These are phyloP conservation scores for Diospyros lotus DNA, from an alignment of 148 eudicot genomes.

Conservation along the genomic window DNA sequence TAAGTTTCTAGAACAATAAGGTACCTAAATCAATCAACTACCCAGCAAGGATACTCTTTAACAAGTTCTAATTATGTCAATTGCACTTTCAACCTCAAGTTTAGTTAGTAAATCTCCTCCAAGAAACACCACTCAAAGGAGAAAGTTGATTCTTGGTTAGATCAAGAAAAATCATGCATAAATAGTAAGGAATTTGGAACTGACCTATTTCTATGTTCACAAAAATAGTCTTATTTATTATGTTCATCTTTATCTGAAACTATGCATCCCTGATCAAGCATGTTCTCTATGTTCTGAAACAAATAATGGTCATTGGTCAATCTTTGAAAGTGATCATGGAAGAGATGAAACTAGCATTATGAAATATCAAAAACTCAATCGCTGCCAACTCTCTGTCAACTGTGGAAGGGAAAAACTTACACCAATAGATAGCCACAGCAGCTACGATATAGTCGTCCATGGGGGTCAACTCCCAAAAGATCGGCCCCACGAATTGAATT, in stretches of 20 bases:
- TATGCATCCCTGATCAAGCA: background rate
- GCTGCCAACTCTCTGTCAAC: background rate
- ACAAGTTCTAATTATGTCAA: no score
- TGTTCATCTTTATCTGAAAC: no score
- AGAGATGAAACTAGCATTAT: background rate
- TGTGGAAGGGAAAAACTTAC: conserved; percentile 51
- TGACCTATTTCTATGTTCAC: no score
- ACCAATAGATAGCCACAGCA: conserved; percentile 88
- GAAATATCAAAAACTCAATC: background rate
- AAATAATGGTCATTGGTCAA: background rate
- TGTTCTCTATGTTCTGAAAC: background rate
- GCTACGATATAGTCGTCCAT: conserved; percentile 62
- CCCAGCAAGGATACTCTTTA: background rate
- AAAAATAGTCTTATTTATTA: no score
- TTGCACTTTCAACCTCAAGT: no score
- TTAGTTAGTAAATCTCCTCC: background rate
- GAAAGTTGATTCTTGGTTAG: background rate
- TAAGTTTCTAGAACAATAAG: no score
- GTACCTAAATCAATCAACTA: background rate
- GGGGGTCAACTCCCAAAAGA: conserved; percentile 71
- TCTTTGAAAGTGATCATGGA: no score
- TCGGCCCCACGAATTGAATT: conserved; percentile 83
- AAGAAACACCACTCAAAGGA: background rate
- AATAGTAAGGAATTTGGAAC: no score
- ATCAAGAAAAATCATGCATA: background rate